Percentiles rank a stretch among this genome's conserved stretches.
These are phyloP conservation scores for Rhodotorula mucilaginosa DNA, from an alignment of 1,284 basidiomycete species.

Conservation along the genomic window DNA sequence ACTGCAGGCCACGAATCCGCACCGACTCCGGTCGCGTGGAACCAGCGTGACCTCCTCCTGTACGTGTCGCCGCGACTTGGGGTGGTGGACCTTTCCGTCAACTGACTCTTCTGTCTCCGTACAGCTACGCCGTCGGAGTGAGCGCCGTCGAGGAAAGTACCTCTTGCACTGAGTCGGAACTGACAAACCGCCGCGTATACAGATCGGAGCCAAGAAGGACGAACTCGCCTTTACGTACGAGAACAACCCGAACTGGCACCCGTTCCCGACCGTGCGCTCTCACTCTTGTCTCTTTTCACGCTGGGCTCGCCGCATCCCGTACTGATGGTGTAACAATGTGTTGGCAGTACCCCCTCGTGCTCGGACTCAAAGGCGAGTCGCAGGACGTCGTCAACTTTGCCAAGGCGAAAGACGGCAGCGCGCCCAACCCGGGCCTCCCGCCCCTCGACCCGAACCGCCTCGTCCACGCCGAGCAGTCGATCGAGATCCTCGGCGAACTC, in stretches of 20 bases:
- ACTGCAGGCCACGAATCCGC: constrained; percentile 44
- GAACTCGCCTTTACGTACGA: constrained; percentile 49
- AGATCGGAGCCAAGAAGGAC: constrained; percentile 46
- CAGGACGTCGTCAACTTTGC: constrained; percentile 47
- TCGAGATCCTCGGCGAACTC: constrained; percentile 47
- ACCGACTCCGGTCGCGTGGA: constrained; percentile 47
- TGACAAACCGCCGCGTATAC: background rate
- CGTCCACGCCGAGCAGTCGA: constrained; percentile 50
- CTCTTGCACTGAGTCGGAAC: too few species aligned
- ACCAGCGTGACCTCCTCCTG: constrained; percentile 48
- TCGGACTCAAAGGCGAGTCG: constrained; percentile 41
- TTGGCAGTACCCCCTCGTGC: constrained; percentile 47
- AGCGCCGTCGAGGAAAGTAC: background rate
- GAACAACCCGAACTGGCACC: constrained; percentile 45
- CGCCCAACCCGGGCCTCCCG: constrained; percentile 39
- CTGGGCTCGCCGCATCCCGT: too few species aligned
- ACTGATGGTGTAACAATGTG: too few species aligned
- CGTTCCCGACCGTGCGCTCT: constrained; percentile 12
- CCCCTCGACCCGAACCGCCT: constrained; percentile 48
- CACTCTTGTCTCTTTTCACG: background rate
- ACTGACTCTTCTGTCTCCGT: background rate
- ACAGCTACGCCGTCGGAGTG: constrained; percentile 2
- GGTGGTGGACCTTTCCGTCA: too few species aligned
- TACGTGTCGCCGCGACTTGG: constrained; percentile 14
- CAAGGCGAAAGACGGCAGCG: constrained; percentile 24